Base-by-base conservation (phyloP, 2,329 filamentous ascomycete species). In the Acrodontium crateriforme region DNA sequence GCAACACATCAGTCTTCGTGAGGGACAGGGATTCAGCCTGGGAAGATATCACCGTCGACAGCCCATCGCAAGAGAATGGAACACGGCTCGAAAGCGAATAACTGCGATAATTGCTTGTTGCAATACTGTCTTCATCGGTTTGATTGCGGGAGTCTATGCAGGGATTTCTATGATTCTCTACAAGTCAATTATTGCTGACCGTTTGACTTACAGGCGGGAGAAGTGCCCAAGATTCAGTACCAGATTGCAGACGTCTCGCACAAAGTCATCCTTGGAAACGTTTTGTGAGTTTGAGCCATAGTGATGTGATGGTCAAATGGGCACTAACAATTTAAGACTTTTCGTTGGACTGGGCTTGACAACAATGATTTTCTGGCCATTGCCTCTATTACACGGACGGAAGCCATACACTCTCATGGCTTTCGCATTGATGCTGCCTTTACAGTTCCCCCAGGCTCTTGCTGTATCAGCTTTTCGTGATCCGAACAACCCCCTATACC, bases 211-310 rank as follows among this genome's bases (percentile, higher is more conserved):
- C 18, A 59, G 58, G 74, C 77, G 30, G 80, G 79, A 3, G 67
- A 83, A 40, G 78, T 83, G 1, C 78, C 79, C n/a, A 70, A 73
- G 3, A 80, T 85, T 15, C 78, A 84, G 46, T 83, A 83, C 49
- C 74, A 73, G 42, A 69, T 85, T 37, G 72, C 71, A 14, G 78
- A 84, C 41, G 63, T 74, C 35, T 56, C 69, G 24, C 77, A 82
- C 42, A 63, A 69, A 34, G 65, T 72, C 2, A 72, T 83, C 16
- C 60, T 81, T 18, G 80, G 80, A 3, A 85, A 85, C 40, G 75
- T 79, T 10, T 66, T 72, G 51, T 61, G 37, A 41, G 56, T 42
- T 8, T 10, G n/a, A n/a, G n/a, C 20, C n/a, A 10, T 4, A 12
- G n/a, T 12, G 20, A 22, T n/a, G 20, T n/a, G 5, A 8, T 22